A percentile compares a stretch with the other conserved stretches of the same genome.
Evolutionary conservation across 805 yeast species (phyloP).

Genomic region (Lipomyces spencermartinsiae): DNA sequence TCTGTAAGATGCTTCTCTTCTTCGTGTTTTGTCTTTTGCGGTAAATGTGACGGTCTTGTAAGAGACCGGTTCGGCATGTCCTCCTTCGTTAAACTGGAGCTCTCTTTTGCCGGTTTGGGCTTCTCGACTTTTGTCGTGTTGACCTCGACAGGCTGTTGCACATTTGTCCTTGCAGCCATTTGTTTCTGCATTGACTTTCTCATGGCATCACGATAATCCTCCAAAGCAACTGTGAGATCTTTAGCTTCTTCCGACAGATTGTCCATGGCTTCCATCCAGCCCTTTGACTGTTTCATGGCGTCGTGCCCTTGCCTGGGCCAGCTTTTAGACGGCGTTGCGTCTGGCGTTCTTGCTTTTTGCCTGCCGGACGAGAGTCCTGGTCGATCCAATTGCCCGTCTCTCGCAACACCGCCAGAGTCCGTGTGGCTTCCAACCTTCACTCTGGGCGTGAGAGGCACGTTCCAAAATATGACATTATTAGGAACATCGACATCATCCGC

Average conservation of each 20-base stretch:
- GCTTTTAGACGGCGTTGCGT: not conserved
- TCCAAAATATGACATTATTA: slow-evolving; percentile 60
- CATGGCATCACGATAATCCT: slow-evolving; percentile 33
- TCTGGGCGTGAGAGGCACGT: slow-evolving; percentile 68
- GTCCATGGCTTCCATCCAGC: slow-evolving; percentile 43
- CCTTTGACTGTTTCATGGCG: not conserved
- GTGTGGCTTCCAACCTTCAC: slow-evolving; percentile 1
- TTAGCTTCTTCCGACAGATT: slow-evolving; percentile 48
- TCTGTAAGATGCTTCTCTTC: slow-evolving; percentile 60
- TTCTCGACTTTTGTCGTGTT: not conserved
- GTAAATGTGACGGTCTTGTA: slow-evolving; percentile 69
- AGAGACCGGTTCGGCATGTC: slow-evolving; percentile 47
- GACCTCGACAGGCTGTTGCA: not conserved
- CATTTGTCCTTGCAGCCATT: slow-evolving; percentile 7
- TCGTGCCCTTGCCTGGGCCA: not conserved
- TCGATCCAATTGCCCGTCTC: not conserved
- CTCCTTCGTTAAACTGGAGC: slow-evolving; percentile 11
- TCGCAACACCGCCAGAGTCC: not conserved
- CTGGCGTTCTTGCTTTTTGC: not conserved
- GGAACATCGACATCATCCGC: slow-evolving; percentile 63
- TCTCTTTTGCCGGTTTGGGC: not conserved
- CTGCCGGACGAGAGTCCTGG: slow-evolving; percentile 3
- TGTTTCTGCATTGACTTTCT: slow-evolving; percentile 10
- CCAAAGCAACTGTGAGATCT: slow-evolving; percentile 45
- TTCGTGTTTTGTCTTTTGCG: slow-evolving; percentile 66